Base-by-base conservation (phyloP, 768 basidiomycete genomes). In the Phylloporus arenicola region DNA sequence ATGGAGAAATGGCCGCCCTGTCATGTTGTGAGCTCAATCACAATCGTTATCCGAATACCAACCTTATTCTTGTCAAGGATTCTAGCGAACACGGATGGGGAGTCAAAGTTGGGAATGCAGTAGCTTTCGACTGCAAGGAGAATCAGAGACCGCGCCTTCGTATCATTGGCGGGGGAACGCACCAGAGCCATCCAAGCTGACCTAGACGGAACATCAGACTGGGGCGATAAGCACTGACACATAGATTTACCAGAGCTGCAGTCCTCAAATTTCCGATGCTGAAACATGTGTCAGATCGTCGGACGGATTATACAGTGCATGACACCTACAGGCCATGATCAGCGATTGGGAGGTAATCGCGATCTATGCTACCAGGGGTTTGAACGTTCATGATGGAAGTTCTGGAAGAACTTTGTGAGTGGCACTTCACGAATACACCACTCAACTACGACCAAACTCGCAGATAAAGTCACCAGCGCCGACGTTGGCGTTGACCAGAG, bases 81-180 rank as follows among this genome's bases (percentile, higher is more conserved):
- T 8, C 92, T 81, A 7, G 92, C 92, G 56, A 94, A 95, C 43
- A 95, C 76, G 16, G 88, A 92, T 4, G 93, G 93, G 2, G 91
- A 93, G 68, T 96, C 93, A 64, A 96, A 95, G 71, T 93, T 77
- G 1, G 92, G 92, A 24, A 94, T 79, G 60, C 93, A 96, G 67
- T 92, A 93, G 54, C 86, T 89, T 67, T 95, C 93, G 55, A 95
- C 88, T 91, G 19, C 20, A 50, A 6, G 33, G 11, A 20, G 39
- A 43, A 27, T 61, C 14, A 41, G 40, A 5, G 22, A 25, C 6
- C 12, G 2, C 14, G 34, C 19, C 7, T 16, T 29, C 8, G 7
- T 11, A 27, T 11, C 44, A 22, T 19, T 19, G 20, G 6, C 27
- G 2, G 8, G 6, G 6, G 27, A 29, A 29, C 27, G 27, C 27